A percentile compares a stretch with the other conserved stretches of the same genome.
phyloP scores from a whole-genome alignment of 2,329 filamentous ascomycete genomes.

The Penicillium paneum region DNA sequence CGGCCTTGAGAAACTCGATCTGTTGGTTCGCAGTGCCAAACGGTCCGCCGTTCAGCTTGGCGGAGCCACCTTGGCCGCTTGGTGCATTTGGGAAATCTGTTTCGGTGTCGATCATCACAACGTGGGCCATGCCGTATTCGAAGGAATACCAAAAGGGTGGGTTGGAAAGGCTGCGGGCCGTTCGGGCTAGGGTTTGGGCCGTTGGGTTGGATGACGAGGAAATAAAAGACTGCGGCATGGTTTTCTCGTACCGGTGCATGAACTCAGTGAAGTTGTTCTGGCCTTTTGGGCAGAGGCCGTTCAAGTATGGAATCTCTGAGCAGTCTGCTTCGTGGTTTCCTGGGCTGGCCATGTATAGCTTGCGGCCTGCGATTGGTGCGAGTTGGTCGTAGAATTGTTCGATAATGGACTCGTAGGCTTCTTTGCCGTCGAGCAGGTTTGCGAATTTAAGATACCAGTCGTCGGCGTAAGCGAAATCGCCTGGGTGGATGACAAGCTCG shows the following conservation, averaged over 20 bases:
- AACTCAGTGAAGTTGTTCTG: constrained; percentile 62
- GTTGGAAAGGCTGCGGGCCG: constrained; percentile 47
- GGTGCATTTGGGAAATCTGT: constrained; percentile 55
- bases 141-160: constrained; percentile 61
- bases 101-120: constrained; percentile 56
- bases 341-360: constrained; percentile 56
- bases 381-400: constrained; percentile 58
- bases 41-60: constrained; percentile 47
- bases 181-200: constrained; percentile 46
- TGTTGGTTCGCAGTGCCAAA: constrained; percentile 53
- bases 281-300: constrained; percentile 38
- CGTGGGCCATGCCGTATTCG: constrained; percentile 57
- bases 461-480: constrained; percentile 58
- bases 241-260: constrained; percentile 53
- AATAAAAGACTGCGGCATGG: constrained; percentile 52
- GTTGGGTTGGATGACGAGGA: constrained; percentile 47
- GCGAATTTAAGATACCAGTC: constrained; percentile 52
- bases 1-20: constrained; percentile 53
- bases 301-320: constrained; percentile 27
- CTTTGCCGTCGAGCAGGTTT: constrained; percentile 49
- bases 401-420: constrained; percentile 57
- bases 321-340: constrained; percentile 61
- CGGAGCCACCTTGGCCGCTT: constrained; percentile 43
- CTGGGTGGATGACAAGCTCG: constrained; percentile 46
- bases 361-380: constrained; percentile 52